Evolutionary conservation across 805 yeast species (phyloP), one percentile per base, ranked within the genome.

Genomic region (Candida peoriensis): DNA sequence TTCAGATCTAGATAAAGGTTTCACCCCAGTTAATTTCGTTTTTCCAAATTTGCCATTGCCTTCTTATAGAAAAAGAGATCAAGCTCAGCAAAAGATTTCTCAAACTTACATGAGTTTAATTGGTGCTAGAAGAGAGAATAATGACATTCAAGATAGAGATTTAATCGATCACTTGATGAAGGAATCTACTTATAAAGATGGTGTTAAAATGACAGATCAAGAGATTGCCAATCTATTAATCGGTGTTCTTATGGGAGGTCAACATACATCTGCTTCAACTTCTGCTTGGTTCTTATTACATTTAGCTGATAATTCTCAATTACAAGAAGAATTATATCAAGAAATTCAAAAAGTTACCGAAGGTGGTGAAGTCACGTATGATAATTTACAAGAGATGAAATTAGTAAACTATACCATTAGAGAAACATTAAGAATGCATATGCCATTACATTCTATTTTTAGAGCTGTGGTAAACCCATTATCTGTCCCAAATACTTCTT

Each of bases 231-330:
- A 89, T 63, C 70, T 93, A 60, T 68, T 88, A 60, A 90, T 93
- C 61, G 98, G 97, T 61, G 82, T 93, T 36, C 71, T 93, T 42
- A 93, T 93, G 98, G 98, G 98, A 53, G 98, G 98, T 44, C 98
- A 93, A 68, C 98, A 93, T 62, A 93, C 98, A 19, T 83, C 95
- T 44, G 93, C 97, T 28, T 75, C 97, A 17, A 93, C 98, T 16
- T 84, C 95, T 26, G 83, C 97, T 13, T 93, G 98, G 98, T 78
- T 79, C 54, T 67, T 93, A 55, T 72, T 93, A 46, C 97, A 93
- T 57, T 71, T 93, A 42, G 97, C 88, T 46, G 95, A 82, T 52
- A 70, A 76, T 52, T 95, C 94, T 30, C 82, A 84, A 26, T 65
- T 90, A 42, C 96, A 87, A 66, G 83, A 89, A 39, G 83, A 80